Percentiles rank a stretch among this genome's conserved stretches.
These are phyloP conservation scores for Chrysosphaeria jannelii DNA, from an alignment of 2,329 filamentous ascomycete genomes.

Conservation along the genomic window DNA sequence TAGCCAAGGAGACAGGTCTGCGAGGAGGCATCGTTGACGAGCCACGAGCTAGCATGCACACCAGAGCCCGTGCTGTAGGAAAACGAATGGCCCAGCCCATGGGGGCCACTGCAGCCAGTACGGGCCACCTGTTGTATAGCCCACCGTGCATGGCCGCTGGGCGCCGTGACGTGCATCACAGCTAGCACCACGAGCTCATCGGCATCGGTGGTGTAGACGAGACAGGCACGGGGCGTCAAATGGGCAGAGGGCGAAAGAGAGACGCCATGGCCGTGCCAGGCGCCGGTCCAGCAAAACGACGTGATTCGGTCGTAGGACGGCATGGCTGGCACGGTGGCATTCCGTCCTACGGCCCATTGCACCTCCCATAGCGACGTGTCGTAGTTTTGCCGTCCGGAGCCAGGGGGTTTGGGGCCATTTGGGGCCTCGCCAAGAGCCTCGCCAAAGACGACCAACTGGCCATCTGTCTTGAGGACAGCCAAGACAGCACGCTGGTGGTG, in stretches of 20 bases:
- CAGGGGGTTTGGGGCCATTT: too few relatives aligned
- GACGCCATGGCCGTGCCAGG: constrained; percentile 3
- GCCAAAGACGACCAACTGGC: constrained; percentile 19
- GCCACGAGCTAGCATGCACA: constrained; percentile 24
- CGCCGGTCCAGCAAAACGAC: constrained; percentile 20
- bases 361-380: constrained; percentile 17
- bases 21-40: constrained; percentile 5
- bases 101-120: too few relatives aligned
- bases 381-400: constrained; percentile 2
- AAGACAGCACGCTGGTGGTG: constrained; percentile 21
- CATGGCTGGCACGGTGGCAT: constrained; percentile 15
- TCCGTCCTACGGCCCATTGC: constrained; percentile 24
- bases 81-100: too few relatives aligned
- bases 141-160: constrained; percentile 11
- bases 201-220: constrained; percentile 21
- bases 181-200: constrained; percentile 19
- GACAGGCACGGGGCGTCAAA: constrained; percentile 9
- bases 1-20: constrained; percentile 16
- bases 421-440: constrained; percentile 9
- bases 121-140: constrained; percentile 17
- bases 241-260: neutral
- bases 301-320: constrained; percentile 15
- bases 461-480: constrained; percentile 18
- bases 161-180: constrained; percentile 7
- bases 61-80: too few relatives aligned